phyloP scores from a whole-genome alignment of 306 rosid species.

The Quercus rubra region DNA sequence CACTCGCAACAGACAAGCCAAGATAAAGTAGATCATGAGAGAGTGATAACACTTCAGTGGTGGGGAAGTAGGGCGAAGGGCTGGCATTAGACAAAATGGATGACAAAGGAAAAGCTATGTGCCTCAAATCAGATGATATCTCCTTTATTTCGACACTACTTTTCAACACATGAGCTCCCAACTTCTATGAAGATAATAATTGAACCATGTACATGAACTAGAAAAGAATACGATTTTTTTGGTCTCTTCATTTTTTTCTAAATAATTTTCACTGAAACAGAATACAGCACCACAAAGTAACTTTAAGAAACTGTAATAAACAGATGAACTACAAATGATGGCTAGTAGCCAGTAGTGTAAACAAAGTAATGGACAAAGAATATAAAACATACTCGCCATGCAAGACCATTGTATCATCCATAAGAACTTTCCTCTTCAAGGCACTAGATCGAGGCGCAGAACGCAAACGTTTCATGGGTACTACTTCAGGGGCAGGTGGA shows the following conservation, averaged over 20 bases:
- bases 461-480: constrained; percentile 54
- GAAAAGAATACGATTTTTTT: not conserved
- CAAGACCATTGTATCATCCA: constrained; percentile 96
- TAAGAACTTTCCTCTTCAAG: constrained; percentile 84
- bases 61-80: not conserved
- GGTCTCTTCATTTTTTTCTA: not conserved
- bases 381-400: constrained; percentile 92
- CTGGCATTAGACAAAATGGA: not conserved
- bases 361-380: constrained; percentile 16
- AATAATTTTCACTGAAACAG: not conserved
- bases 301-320: not conserved
- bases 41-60: not conserved
- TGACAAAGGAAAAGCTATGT: no score
- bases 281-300: not conserved
- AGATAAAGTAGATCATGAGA: not conserved
- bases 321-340: not conserved
- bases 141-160: no score
- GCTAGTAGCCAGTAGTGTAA: not conserved
- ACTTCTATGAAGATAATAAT: not conserved
- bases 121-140: no score
- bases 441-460: constrained; percentile 52
- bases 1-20: not conserved
- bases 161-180: not conserved
- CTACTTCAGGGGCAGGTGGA: constrained; percentile 57
- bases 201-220: not conserved